Base-by-base conservation (phyloP, 352 stramenopile species). In the Peronosclerospora sorghi region DNA sequence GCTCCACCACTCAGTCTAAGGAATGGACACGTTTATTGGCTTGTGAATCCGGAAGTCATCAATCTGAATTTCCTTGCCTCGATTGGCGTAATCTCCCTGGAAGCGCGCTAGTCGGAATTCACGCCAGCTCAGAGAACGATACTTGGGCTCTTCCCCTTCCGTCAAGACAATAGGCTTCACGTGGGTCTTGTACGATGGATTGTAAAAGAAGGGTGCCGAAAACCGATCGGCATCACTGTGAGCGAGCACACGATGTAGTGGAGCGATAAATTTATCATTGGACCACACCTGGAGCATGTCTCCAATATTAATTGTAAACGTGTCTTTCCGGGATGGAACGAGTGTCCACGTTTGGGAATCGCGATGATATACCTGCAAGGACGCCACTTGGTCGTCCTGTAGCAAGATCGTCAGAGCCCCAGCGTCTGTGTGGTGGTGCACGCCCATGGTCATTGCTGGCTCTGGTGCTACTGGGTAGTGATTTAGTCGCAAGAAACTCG, bases 241-340 rank as follows among this genome's bases (percentile, higher is more conserved):
- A 12, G 32, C 32, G 9, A 38, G 32, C 32, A 38, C 32, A 19
- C 32, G 32, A 24, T 38, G 32, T 9, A 38, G 6, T 18, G 32
- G 32, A 1, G 32, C 32, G 5, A 38, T 38, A 18, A 38, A 38
- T 18, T 38, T 2, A 13, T 38, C 32, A 24, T 38, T 38, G 13
- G 32, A 38, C 32, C 32, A 38, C 32, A 38, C 32, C 17, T 38
- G 32, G 14, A 38, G 4, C 32, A 38, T 21, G 15, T 38, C 32
- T 4, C 32, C 32, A 23, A 19, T 38, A 13, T 38, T 38, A 8
- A 38, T 38, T 12, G 32, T 38, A 15, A 23, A 38, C 32, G 32
- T 38, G 3, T 18, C 32, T 23, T 19, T 5, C 9, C 32, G 32
- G 1, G 32, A 18, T 23, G 32, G 32, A 13, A 38, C 32, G 5